phyloP scores from a whole-genome alignment of 1,284 basidiomycete species.

The Ganoderma resinaceum region DNA sequence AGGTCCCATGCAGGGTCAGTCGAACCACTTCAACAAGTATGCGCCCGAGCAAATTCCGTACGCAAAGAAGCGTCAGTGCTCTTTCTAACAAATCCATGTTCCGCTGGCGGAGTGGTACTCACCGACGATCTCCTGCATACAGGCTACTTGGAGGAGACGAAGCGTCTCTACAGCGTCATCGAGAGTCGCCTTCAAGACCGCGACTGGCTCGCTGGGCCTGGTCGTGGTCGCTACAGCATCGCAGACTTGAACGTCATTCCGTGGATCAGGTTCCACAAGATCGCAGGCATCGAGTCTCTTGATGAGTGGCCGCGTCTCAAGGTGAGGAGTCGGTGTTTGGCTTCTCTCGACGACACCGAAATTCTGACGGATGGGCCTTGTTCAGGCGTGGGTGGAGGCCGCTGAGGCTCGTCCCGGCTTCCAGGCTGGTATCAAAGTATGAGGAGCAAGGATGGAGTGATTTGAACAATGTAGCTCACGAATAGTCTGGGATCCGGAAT shows the following conservation, averaged over 20 bases:
- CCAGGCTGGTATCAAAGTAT: slow-evolving; percentile 36
- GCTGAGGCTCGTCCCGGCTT: slow-evolving; percentile 33
- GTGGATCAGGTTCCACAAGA: slow-evolving; percentile 55
- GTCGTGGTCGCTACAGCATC: slow-evolving; percentile 68
- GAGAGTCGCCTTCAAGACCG: slow-evolving; percentile 70
- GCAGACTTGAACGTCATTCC: slow-evolving; percentile 69
- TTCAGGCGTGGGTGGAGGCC: slow-evolving; percentile 37
- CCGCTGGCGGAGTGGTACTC: not conserved
- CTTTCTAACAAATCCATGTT: not conserved
- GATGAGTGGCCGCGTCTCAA: slow-evolving; percentile 43
- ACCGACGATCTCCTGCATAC: slow-evolving; percentile 13
- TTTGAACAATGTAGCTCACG: not conserved
- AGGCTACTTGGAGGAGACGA: slow-evolving; percentile 81
- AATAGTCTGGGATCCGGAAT: not conserved
- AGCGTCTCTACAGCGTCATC: slow-evolving; percentile 79
- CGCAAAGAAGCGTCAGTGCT: slow-evolving; percentile 59
- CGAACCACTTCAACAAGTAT: slow-evolving; percentile 61
- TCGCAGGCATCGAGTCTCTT: slow-evolving; percentile 58
- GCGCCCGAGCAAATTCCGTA: slow-evolving; percentile 73
- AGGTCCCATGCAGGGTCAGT: slow-evolving; percentile 81
- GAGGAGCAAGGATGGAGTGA: not conserved
- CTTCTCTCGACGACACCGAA: not conserved
- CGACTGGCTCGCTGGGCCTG: slow-evolving; percentile 76
- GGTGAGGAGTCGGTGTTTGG: slow-evolving; percentile 26
- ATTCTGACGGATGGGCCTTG: not conserved